Evolutionary conservation across 805 yeast species (phyloP), one percentile per base, ranked within the genome.

Genomic region (Teunomyces barrocoloradensis): DNA sequence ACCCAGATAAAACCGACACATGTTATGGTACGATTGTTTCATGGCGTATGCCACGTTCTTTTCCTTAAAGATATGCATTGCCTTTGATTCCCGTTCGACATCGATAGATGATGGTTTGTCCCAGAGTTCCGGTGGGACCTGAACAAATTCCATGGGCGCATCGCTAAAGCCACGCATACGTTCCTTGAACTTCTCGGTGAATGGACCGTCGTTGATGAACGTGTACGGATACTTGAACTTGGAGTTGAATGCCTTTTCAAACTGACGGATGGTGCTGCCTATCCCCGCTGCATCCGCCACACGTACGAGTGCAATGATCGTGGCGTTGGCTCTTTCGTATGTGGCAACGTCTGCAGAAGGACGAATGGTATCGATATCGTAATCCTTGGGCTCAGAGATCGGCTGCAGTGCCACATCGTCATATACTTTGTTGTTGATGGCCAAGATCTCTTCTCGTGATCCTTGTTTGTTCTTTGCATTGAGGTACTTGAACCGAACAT

Each of bases 181-280:
- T 3, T 63, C 53, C 58, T 73, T 84, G 69, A 89, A 89, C 21
- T 61, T 61, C 0, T 79, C 77, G 1, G 79, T 66, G 60, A 89
- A 89, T 3, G 82, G 82, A 46, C 68, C 71, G 58, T 89, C 95
- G 59, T 88, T 89, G 34, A 89, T 60, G 49, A 89, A 85, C 1
- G 88, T 87, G 69, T 89, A 89, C 0, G 96, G 95, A 60, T 89
- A 89, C 42, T 78, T 75, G 64, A 83, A 89, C 57, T 86, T 85
- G 21, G 65, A 51, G 60, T 89, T 89, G 70, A 88, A 89, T 1
- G 68, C 74, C 21, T 61, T 61, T 59, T 89, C 96, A 32, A 89
- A 77, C 52, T 77, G 79, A 46, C 59, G 60, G 51, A 89, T 80
- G 1, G 95, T 78, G 9, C 56, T 52, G 1, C 79, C 56, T 7